phyloP scores from a whole-genome alignment of 23 red algal genomes.

The Gracilaria caudata region DNA sequence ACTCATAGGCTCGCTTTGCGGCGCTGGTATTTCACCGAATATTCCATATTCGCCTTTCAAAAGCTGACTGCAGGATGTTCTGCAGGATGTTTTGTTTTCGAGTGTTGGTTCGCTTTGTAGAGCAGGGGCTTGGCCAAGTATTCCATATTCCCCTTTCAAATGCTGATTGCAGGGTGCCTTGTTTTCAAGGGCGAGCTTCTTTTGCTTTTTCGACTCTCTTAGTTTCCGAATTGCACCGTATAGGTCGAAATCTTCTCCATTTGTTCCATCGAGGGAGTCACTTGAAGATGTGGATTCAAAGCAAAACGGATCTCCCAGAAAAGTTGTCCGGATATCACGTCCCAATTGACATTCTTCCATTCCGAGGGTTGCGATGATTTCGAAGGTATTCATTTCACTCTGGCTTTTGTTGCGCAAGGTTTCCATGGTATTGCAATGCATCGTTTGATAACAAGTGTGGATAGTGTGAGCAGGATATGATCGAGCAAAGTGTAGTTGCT shows the following conservation, averaged over 20 bases:
- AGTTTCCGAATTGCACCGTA: neutral
- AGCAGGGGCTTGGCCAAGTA: too few relatives aligned
- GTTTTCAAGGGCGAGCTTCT: neutral
- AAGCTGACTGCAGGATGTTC: neutral
- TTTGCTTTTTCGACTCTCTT: neutral
- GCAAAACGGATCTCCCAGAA: neutral
- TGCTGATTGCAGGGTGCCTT: neutral
- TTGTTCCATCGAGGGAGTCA: neutral
- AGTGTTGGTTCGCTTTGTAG: too few relatives aligned
- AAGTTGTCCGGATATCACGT: neutral
- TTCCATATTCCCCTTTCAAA: too few relatives aligned
- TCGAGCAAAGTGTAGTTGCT: too few relatives aligned
- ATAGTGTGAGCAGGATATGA: too few relatives aligned
- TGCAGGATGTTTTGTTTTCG: neutral
- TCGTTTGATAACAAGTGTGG: neutral
- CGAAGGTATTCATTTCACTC: slow-evolving; percentile 3
- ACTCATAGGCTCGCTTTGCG: neutral
- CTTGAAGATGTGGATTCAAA: neutral
- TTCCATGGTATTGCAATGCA: neutral
- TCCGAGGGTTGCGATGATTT: neutral
- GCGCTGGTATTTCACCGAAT: neutral
- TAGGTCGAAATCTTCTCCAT: slow-evolving; percentile 1
- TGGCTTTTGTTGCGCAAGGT: neutral
- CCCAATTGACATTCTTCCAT: slow-evolving; percentile 1
- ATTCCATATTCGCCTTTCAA: neutral